Percentiles rank a stretch among this genome's conserved stretches.
These are phyloP conservation scores for Rhizopogon vinicolor DNA, from an alignment of 768 basidiomycete genomes.

Conservation along the genomic window DNA sequence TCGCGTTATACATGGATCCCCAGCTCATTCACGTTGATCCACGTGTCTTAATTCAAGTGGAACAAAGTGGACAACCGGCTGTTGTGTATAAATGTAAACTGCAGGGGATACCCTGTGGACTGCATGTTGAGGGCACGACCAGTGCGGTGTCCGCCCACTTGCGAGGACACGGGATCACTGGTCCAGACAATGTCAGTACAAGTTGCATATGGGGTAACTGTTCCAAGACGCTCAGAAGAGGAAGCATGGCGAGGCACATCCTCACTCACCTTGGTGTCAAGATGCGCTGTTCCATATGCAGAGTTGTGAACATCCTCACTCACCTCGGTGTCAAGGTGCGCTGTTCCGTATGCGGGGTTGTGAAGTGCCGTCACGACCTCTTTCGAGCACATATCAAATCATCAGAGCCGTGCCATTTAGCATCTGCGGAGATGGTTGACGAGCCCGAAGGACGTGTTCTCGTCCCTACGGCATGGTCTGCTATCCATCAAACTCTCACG, in stretches of 20 bases:
- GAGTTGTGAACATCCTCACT: no score
- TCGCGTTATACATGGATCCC: no score
- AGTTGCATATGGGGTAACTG: not conserved
- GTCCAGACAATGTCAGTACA: no score
- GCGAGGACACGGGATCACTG: no score
- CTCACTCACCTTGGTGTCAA: slow-evolving; percentile 2
- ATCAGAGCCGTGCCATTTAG: not conserved
- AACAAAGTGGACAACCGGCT: not conserved
- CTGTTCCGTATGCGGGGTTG: not conserved
- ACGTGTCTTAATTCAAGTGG: no score
- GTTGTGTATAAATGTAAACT: not conserved
- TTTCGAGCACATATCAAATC: not conserved
- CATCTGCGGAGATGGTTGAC: not conserved
- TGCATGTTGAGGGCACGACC: not conserved
- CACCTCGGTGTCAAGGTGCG: no score
- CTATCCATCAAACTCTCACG: not conserved
- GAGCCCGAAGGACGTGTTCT: not conserved
- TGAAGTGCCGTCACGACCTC: not conserved
- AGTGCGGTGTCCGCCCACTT: no score
- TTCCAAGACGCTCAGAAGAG: not conserved
- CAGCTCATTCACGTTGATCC: not conserved
- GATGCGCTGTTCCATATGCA: not conserved
- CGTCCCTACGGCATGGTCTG: not conserved
- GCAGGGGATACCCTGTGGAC: not conserved
- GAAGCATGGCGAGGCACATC: slow-evolving; percentile 3